Base-by-base conservation (phyloP, 148 eudicot species). In the Persicaria maculosa region DNA sequence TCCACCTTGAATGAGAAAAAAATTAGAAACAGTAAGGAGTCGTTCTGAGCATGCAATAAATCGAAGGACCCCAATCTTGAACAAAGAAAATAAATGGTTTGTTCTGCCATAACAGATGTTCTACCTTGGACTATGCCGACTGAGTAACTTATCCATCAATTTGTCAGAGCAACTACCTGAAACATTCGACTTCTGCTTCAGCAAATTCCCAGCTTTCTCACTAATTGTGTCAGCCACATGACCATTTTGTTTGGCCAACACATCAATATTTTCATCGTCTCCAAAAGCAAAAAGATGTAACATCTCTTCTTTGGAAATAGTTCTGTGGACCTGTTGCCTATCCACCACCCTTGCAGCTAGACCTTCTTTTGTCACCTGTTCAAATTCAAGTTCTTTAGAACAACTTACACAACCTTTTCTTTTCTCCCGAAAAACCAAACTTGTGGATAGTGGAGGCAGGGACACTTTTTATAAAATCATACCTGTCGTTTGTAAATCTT, bases 401-500 rank as follows among this genome's bases (percentile, higher is more conserved):
- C 50, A 19, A 77, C 75, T 50, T 50, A 10, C 46, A 40, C 54
- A 46, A 14, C 52, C 12, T 48, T 48, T 48, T 48, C 9, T 48
- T 48, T 48, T 48, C 12, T 48, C 52, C 12, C 12, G 9, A 9
- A 48, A 31, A 31, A 31, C 40, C 40, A 31, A 31, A 31, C 1
- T 31, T 31, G 40, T 31, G 40, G 40, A 31, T 31, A 31, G 1
- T 12, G 65, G 65, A 14, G 17, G 57, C 3, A 17, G 17, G 15
- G 57, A 14, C 4, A 53, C 57, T 12, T n/a, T 31, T 20, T n/a
- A 10, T 4, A 12, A 68, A 72, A 61, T 70, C 43, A 14, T 87
- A 94, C 98, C 97, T 95, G 99, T n/a, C 99, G 99, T 77, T 95
- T 95, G 79, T 95, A 95, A 61, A 95, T 92, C 77, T 92, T 95